A percentile compares a stretch with the other conserved stretches of the same genome.
Conservation (phyloP, 139 green algal genomes). For the Bryopsis sp. region DNA sequence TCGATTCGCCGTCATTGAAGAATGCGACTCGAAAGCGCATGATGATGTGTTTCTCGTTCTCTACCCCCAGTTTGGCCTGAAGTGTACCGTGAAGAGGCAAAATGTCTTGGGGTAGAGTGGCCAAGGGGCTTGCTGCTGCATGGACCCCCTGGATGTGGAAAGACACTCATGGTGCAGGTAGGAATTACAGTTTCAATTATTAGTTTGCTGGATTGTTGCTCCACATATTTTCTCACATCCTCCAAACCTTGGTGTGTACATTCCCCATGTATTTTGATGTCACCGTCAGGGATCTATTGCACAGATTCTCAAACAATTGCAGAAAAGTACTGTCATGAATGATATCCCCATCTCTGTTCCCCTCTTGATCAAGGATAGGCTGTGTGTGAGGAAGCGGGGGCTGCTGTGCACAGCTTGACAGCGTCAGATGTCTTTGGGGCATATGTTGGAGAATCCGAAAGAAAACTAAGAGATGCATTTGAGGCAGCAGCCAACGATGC, state of each 20-base stretch:
- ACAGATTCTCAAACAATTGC: too few species aligned
- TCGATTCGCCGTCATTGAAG: background rate
- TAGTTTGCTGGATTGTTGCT: too few species aligned
- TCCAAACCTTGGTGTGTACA: too few species aligned
- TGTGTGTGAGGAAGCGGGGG: conserved; percentile 47
- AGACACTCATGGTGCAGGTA: conserved; percentile 65
- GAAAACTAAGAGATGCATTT: conserved; percentile 71
- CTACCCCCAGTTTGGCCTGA: conserved; percentile 6
- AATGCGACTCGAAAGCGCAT: background rate
- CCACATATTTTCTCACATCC: too few species aligned
- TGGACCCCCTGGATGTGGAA: conserved; percentile 74
- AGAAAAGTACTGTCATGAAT: conserved; percentile 21
- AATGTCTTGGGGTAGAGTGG: conserved; percentile 20
- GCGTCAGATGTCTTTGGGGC: conserved; percentile 56
- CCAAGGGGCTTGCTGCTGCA: conserved; percentile 71
- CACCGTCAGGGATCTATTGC: too few species aligned
- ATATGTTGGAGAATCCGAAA: conserved; percentile 79
- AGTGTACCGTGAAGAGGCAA: background rate
- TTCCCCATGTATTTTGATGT: too few species aligned
- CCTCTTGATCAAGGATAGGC: background rate
- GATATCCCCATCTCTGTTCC: conserved; percentile 18
- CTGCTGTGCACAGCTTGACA: conserved; percentile 45
- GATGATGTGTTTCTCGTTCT: background rate
- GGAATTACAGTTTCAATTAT: too few species aligned
- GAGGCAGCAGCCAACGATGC: conserved; percentile 43